phyloP scores from a whole-genome alignment of 2,329 filamentous ascomycete genomes.

The Penicillium griseofulvum region DNA sequence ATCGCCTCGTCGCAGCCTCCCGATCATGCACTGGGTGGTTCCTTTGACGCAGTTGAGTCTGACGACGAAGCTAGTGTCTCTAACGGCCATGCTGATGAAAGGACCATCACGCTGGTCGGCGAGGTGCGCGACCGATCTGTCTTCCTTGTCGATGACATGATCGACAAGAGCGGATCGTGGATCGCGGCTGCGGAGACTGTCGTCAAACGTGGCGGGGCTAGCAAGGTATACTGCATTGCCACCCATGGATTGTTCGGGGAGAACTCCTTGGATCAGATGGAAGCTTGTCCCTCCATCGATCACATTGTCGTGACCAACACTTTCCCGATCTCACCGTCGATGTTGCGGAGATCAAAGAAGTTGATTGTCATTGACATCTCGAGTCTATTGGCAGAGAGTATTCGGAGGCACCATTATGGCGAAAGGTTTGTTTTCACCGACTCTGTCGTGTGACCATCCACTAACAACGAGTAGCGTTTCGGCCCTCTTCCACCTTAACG shows the following conservation, averaged over 20 bases:
- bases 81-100: conserved; percentile 72
- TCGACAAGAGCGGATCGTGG: conserved; percentile 95
- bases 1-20: conserved; percentile 70
- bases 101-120: conserved; percentile 95
- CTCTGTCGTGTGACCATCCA: conserved; percentile 16
- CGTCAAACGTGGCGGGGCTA: conserved; percentile 85
- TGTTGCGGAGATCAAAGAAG: conserved; percentile 70
- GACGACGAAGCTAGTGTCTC: conserved; percentile 66
- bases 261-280: conserved; percentile 84
- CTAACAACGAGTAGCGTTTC: conserved; percentile 44
- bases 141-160: conserved; percentile 98
- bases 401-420: conserved; percentile 93
- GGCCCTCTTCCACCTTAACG: conserved; percentile 63
- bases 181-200: conserved; percentile 96
- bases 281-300: conserved; percentile 90
- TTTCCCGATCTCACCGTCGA: conserved; percentile 81
- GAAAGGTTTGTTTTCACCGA: conserved; percentile 67
- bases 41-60: conserved; percentile 79
- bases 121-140: conserved; percentile 86
- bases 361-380: conserved; percentile 87
- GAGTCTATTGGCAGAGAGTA: conserved; percentile 83
- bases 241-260: conserved; percentile 93
- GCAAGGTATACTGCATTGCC: conserved; percentile 95
- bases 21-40: conserved; percentile 75
- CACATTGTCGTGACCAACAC: conserved; percentile 95